phyloP scores from a whole-genome alignment of 495 filamentous ascomycete genomes.

The Cairneyella variabilis region DNA sequence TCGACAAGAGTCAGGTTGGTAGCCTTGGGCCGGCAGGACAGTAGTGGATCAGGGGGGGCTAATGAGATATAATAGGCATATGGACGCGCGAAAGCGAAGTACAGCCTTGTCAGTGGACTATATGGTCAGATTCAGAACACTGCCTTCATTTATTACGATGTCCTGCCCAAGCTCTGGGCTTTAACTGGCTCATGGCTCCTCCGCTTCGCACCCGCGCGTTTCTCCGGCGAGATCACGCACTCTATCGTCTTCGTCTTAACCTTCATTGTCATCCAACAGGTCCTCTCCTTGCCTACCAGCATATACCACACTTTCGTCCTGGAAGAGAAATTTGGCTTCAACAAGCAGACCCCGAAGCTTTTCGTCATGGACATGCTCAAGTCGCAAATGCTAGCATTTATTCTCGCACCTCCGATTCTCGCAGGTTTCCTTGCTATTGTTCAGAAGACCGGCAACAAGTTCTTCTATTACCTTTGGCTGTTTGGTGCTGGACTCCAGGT shows the following conservation, averaged over 20 bases:
- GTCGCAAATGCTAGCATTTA: constrained; percentile 74
- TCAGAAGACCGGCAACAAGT: constrained; percentile 82
- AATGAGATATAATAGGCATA: constrained; percentile 59
- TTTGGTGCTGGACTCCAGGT: constrained; percentile 85
- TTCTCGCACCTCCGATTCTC: constrained; percentile 79
- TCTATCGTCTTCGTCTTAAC: constrained; percentile 87
- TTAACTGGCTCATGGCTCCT: constrained; percentile 71
- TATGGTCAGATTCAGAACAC: constrained; percentile 85
- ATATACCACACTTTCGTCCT: constrained; percentile 94
- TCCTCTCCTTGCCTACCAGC: constrained; percentile 72
- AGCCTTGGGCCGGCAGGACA: not conserved
- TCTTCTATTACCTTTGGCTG: constrained; percentile 97
- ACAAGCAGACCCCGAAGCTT: constrained; percentile 88
- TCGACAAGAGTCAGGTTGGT: constrained; percentile 84
- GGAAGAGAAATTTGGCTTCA: constrained; percentile 97
- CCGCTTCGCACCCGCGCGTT: constrained; percentile 67
- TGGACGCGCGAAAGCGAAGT: constrained; percentile 91
- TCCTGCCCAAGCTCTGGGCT: constrained; percentile 86
- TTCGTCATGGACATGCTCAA: constrained; percentile 93
- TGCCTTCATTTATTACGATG: constrained; percentile 81
- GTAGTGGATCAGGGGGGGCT: constrained; percentile 3
- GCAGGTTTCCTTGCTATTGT: constrained; percentile 87
- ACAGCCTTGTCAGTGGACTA: constrained; percentile 70
- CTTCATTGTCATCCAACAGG: constrained; percentile 75
- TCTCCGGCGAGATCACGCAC: constrained; percentile 89